phyloP scores from a whole-genome alignment of 306 rosid species.

The Datisca glomerata region DNA sequence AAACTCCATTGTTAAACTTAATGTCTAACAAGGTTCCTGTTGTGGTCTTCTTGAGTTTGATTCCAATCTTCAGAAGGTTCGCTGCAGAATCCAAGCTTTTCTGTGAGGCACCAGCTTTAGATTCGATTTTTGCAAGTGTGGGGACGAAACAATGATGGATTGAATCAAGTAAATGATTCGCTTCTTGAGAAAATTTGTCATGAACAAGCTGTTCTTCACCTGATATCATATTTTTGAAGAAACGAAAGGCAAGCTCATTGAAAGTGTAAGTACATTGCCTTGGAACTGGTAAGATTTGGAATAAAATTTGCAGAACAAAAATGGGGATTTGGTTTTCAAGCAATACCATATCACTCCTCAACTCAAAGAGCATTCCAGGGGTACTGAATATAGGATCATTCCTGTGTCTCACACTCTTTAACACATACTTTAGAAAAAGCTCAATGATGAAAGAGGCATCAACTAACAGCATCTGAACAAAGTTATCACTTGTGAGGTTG shows the following conservation, averaged over 20 bases:
- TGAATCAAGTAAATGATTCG: conserved; percentile 41
- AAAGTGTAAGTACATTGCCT: conserved; percentile 16
- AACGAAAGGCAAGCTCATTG: conserved; percentile 29
- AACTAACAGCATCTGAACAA: conserved; percentile 32
- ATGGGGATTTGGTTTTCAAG: conserved; percentile 53
- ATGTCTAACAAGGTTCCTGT: conserved; percentile 33
- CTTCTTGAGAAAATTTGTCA: conserved; percentile 31
- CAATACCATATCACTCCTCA: conserved; percentile 31
- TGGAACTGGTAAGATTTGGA: conserved; percentile 30
- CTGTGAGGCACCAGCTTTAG: neutral
- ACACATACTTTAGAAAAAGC: conserved; percentile 26
- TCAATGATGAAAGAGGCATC: conserved; percentile 58
- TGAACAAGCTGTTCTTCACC: conserved; percentile 18
- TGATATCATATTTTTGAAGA: conserved; percentile 23
- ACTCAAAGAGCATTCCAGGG: conserved; percentile 14
- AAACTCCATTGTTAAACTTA: conserved; percentile 25
- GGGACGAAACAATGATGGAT: conserved; percentile 38
- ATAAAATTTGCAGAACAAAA: conserved; percentile 28
- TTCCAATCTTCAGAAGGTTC: conserved; percentile 19
- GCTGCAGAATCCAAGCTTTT: conserved; percentile 13
- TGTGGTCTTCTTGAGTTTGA: conserved; percentile 24
- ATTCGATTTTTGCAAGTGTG: conserved; percentile 5
- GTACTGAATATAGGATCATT: conserved; percentile 31
- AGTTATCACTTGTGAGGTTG: conserved; percentile 7
- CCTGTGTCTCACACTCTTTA: conserved; percentile 26